Evolutionary conservation across 768 basidiomycete genomes (phyloP).

Genomic region (Lentinula raphanica): DNA sequence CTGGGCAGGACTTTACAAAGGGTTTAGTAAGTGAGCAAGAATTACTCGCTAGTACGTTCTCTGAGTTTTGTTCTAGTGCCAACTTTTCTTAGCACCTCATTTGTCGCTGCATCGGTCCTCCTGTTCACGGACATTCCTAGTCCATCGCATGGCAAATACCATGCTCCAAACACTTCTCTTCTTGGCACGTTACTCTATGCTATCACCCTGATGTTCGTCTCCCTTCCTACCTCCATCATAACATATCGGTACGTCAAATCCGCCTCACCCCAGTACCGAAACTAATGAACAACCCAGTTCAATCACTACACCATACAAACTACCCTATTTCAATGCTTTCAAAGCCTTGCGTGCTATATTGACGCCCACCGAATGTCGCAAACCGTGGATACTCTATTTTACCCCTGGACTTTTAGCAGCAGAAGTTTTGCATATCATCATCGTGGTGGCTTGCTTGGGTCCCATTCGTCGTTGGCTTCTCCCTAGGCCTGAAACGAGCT

Average conservation of each 20-base stretch:
- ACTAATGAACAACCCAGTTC: conserved; percentile 38
- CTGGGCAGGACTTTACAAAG: conserved; percentile 74
- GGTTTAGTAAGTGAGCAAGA: conserved; percentile 42
- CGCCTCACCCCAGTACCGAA: neutral
- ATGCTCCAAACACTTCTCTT: conserved; percentile 54
- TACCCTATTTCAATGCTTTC: conserved; percentile 56
- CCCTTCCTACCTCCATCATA: conserved; percentile 64
- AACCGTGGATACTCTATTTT: conserved; percentile 76
- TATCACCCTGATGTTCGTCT: conserved; percentile 58
- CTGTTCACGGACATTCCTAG: conserved; percentile 52
- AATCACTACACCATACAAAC: conserved; percentile 76
- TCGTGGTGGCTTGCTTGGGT: conserved; percentile 43
- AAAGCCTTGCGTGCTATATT: conserved; percentile 65
- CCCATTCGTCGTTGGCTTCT: conserved; percentile 43
- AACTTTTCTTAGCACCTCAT: conserved; percentile 40
- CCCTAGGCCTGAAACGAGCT: conserved; percentile 29
- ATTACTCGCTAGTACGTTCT: neutral
- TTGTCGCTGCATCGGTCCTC: conserved; percentile 55
- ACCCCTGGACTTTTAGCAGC: conserved; percentile 72
- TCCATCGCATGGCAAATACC: conserved; percentile 61
- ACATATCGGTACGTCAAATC: conserved; percentile 58
- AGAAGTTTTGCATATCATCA: conserved; percentile 39
- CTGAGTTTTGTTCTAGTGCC: conserved; percentile 29
- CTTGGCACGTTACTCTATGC: conserved; percentile 63
- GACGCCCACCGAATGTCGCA: conserved; percentile 74